These are phyloP conservation scores for Pseudogymnoascus sp. DNA, from an alignment of 2,329 filamentous ascomycete species.

Conservation along the genomic window DNA sequence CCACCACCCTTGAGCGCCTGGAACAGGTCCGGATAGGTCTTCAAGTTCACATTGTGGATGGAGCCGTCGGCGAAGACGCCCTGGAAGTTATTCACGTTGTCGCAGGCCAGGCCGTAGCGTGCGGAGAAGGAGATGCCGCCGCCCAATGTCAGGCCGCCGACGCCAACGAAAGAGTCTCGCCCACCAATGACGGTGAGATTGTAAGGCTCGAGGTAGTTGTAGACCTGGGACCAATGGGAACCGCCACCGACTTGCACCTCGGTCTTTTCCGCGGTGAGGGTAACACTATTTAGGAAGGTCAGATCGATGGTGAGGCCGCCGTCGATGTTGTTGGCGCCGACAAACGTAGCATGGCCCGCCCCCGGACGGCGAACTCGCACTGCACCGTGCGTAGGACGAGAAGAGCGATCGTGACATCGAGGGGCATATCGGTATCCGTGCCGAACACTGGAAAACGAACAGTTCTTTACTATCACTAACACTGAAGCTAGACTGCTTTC, in stretches of 20 bases:
- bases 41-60: conserved; percentile 17
- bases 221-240: conserved; percentile 35
- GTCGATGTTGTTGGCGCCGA: conserved; percentile 43
- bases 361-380: conserved; percentile 49
- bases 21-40: conserved; percentile 39
- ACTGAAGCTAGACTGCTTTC: too few species aligned
- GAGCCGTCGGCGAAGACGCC: conserved; percentile 14
- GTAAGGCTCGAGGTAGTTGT: conserved; percentile 29
- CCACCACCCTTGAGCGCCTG: conserved; percentile 48
- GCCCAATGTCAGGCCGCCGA: conserved; percentile 35
- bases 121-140: conserved; percentile 21
- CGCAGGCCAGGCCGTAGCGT: conserved; percentile 4
- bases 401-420: conserved; percentile 24
- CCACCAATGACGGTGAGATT: conserved; percentile 33
- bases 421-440: too few species aligned
- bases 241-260: conserved; percentile 33
- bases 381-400: not conserved
- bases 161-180: conserved; percentile 33
- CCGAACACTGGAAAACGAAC: too few species aligned
- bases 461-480: too few species aligned
- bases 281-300: conserved; percentile 21
- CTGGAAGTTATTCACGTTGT: conserved; percentile 12
- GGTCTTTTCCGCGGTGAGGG: conserved; percentile 24
- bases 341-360: conserved; percentile 52
- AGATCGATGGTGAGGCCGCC: conserved; percentile 45